Conservation (phyloP, 768 basidiomycete genomes). For the Mycena albidolilacea region DNA sequence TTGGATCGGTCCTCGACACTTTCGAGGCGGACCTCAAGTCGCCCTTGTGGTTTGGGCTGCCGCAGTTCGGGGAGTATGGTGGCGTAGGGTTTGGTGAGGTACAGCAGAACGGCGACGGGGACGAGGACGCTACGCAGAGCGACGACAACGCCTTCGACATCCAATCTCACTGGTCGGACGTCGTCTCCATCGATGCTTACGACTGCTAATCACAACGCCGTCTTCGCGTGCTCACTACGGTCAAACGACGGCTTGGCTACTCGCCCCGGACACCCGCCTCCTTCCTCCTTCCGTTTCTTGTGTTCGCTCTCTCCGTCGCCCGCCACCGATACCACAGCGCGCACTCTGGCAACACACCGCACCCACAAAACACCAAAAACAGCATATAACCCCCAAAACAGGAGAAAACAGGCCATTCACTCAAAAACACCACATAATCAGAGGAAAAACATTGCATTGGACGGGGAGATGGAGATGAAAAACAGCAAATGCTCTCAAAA, state of each 20-base stretch:
- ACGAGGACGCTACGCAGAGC: background rate
- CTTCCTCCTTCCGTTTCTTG: background rate
- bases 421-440: no score
- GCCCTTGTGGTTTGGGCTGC: background rate
- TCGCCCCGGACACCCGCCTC: constrained; percentile 13
- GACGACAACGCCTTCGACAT: background rate
- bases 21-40: constrained; percentile 2
- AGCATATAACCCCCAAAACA: no score
- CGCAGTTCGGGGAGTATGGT: background rate
- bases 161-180: constrained; percentile 13
- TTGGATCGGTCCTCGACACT: background rate
- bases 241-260: background rate
- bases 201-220: background rate
- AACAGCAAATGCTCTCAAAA: no score
- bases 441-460: no score
- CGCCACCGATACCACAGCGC: no score
- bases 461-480: no score
- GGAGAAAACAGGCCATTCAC: no score
- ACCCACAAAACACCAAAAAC: no score
- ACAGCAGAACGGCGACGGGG: no score
- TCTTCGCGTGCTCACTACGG: background rate
- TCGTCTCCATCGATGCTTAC: constrained; percentile 2
- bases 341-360: no score
- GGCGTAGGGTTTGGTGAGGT: background rate
- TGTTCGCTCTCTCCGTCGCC: no score